A percentile compares a stretch with the other conserved stretches of the same genome.
Evolutionary conservation across 305 asterid species (phyloP).

Genomic region (Petunia hybrid): DNA sequence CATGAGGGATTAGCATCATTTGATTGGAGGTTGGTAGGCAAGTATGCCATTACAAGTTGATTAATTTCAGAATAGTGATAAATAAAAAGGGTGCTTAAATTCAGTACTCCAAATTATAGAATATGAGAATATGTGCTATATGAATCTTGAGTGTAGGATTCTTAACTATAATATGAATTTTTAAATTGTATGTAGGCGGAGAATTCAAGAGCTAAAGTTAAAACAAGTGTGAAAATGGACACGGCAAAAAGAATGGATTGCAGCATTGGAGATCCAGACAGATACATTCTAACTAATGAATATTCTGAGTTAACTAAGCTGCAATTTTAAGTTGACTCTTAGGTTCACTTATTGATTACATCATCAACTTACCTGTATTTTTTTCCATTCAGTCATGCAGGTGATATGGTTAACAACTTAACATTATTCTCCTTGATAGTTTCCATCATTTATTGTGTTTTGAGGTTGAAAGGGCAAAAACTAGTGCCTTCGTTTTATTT

Average conservation of each 20-base stretch:
- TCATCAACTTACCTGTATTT: too few species aligned
- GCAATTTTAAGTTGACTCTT: background rate
- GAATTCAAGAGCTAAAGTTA: background rate
- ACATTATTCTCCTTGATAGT: too few species aligned
- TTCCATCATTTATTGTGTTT: too few species aligned
- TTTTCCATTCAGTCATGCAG: too few species aligned
- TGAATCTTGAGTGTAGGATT: conserved; percentile 25
- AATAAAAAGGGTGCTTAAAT: background rate
- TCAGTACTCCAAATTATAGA: background rate
- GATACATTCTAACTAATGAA: conserved; percentile 14
- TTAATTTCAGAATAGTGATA: background rate
- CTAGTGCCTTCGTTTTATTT: too few species aligned
- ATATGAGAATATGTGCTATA: background rate
- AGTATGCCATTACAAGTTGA: conserved; percentile 29
- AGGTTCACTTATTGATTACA: too few species aligned
- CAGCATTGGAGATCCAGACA: background rate
- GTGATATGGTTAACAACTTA: too few species aligned
- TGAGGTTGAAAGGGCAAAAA: too few species aligned
- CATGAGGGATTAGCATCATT: conserved; percentile 58
- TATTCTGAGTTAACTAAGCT: conserved; percentile 12
- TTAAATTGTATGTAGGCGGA: background rate
- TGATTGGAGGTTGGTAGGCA: conserved; percentile 50
- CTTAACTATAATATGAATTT: background rate
- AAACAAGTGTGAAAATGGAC: background rate
- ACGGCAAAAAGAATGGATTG: background rate